Evolutionary conservation across 331 rosid genomes (phyloP), one percentile per base, ranked within the genome.

Genomic region (Pyrus hybrid): DNA sequence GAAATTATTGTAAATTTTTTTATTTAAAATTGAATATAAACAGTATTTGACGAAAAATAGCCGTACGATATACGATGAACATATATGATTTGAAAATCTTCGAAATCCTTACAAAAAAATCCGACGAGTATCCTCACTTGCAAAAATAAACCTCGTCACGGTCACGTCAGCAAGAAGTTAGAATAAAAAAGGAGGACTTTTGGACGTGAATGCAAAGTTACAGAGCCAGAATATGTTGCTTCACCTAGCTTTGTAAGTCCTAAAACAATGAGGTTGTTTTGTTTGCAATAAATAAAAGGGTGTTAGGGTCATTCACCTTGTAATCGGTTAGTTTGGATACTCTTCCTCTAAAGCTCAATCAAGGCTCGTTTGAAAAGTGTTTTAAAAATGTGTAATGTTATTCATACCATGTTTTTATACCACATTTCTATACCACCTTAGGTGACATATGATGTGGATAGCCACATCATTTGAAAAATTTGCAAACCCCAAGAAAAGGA

Each of bases 281-380:
- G 43, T 9, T 35, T 35, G 43, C 43, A 35, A 35, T 30, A 30
- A 30, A 30, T 30, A 30, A 37, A 9, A 1, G 3, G 20, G 20
- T 47, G 20, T 47, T 47, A 5, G 54, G 8, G 54, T 5, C 54
- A 16, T 2, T 47, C 54, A 2, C 7, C 54, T 47, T 47, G 54
- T 47, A 16, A 47, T 47, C n/a, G 54, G 54, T 17, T 5, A 47
- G 54, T 47, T 6, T 51, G 57, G 20, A 51, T 6, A 49, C 21
- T 49, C n/a, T 17, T 51, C 57, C 57, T 6, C 57, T 7, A 18
- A 51, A 16, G 21, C 57, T 51, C 1, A 51, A 51, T 1, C 6
- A 51, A 37, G 13, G 1, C 0, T 37, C 13, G 1, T 37, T 37
- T 37, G 13, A 0, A 0, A 37, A 37, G 1, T 37, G 0, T 37